phyloP scores from a whole-genome alignment of 371 early-diverging fungal species.

The Mortierella sp. region DNA sequence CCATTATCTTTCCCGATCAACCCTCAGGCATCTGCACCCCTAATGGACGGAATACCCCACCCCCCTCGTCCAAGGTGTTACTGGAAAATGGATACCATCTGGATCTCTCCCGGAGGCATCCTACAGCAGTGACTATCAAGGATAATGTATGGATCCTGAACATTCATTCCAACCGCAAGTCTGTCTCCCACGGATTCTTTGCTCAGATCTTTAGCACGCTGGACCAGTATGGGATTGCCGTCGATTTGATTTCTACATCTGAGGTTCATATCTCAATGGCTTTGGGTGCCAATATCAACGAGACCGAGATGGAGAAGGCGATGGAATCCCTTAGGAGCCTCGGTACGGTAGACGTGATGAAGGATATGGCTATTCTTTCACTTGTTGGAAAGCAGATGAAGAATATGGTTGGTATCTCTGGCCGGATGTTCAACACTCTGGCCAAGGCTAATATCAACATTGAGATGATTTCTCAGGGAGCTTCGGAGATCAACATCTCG shows the following conservation, averaged over 20 bases:
- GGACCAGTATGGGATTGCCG: constrained; percentile 88
- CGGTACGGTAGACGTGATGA: constrained; percentile 80
- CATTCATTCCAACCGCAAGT: constrained; percentile 95
- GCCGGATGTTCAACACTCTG: constrained; percentile 92
- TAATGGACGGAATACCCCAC: constrained; percentile 62
- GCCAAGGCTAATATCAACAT: constrained; percentile 93
- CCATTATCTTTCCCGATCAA: constrained; percentile 87
- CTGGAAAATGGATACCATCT: constrained; percentile 79
- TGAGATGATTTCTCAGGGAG: constrained; percentile 98
- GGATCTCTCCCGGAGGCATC: constrained; percentile 79
- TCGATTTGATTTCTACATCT: constrained; percentile 95
- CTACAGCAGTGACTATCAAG: constrained; percentile 98
- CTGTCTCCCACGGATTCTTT: constrained; percentile 95
- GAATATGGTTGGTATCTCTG: constrained; percentile 95
- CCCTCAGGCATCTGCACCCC: constrained; percentile 53
- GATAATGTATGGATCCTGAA: constrained; percentile 93
- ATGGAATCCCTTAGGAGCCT: constrained; percentile 74
- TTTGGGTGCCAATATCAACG: constrained; percentile 71
- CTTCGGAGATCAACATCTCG: constrained; percentile 96
- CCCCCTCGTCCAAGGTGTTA: constrained; percentile 73
- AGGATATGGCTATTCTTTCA: constrained; percentile 93
- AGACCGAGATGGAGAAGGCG: constrained; percentile 73
- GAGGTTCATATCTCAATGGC: constrained; percentile 98
- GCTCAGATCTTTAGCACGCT: constrained; percentile 92
- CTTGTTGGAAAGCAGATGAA: constrained; percentile 97